A percentile compares a stretch with the other conserved stretches of the same genome.
Evolutionary conservation across 2,329 filamentous ascomycete species (phyloP).

Genomic region (Fusarium bulbicola): DNA sequence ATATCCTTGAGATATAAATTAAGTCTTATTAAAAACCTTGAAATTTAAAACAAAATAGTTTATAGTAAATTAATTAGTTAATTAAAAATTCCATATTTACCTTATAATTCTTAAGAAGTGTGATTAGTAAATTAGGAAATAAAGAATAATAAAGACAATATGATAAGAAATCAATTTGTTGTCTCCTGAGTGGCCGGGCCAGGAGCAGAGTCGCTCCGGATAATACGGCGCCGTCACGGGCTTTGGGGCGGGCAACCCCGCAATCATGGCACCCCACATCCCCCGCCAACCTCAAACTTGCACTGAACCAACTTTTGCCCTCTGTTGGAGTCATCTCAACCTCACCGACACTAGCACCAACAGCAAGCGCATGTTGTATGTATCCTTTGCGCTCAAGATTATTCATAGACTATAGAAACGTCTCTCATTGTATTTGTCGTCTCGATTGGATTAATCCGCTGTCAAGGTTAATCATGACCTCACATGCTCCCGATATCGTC

Average conservation of each 20-base stretch:
- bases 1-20: no score
- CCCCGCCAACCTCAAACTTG: slow-evolving; percentile 8
- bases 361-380: neutral
- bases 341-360: neutral
- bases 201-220: slow-evolving; percentile 7
- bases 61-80: no score
- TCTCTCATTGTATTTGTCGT: neutral
- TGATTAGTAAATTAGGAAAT: neutral
- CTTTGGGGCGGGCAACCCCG: slow-evolving; percentile 18
- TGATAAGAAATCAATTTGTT: neutral
- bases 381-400: neutral
- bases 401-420: neutral
- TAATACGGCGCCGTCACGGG: slow-evolving; percentile 25
- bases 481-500: slow-evolving; percentile 52
- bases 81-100: no score
- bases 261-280: slow-evolving; percentile 31
- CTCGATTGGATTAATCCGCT: neutral
- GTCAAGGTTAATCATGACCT: slow-evolving; percentile 39
- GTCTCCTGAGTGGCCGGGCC: neutral
- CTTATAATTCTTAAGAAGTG: neutral
- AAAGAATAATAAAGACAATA: neutral
- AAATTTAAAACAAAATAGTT: neutral
- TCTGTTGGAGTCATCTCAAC: neutral
- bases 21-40: no score
- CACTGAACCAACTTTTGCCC: slow-evolving; percentile 1